Conservation (phyloP, 2,329 filamentous ascomycete species). For the Calonectria honghensis region DNA sequence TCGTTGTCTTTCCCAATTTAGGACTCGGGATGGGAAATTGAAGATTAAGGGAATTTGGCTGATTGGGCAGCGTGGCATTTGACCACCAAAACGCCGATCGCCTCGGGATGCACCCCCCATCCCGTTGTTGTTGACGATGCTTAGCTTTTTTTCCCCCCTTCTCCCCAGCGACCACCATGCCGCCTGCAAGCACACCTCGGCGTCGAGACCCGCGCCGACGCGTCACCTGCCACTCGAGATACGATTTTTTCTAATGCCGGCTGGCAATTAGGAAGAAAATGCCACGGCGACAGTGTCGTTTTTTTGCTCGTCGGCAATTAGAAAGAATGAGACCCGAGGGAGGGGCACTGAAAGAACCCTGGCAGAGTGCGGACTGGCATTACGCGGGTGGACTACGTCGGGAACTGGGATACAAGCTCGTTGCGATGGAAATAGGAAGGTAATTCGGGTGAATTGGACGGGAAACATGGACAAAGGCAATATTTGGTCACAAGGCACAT, state of each 20-base stretch:
- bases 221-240: not conserved
- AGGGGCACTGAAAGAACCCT: not conserved
- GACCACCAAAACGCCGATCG: slow-evolving; percentile 1
- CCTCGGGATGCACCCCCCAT: slow-evolving; percentile 7
- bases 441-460: not conserved
- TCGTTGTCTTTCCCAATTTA: slow-evolving; percentile 21
- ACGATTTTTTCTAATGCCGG: not conserved
- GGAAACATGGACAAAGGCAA: not conserved
- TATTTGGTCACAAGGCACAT: not conserved
- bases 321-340: not conserved
- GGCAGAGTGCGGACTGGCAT: not conserved
- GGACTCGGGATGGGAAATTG: slow-evolving; percentile 4
- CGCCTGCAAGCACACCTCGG: not conserved
- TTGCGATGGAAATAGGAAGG: not conserved
- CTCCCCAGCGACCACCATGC: not conserved
- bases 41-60: slow-evolving; percentile 18
- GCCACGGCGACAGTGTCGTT: not conserved
- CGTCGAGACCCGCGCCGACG: not conserved
- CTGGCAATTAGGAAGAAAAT: not conserved
- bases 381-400: not conserved
- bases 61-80: slow-evolving; percentile 11
- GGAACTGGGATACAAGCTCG: not conserved
- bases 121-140: not conserved
- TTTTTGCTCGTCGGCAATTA: not conserved
- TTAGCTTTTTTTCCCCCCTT: not conserved